Evolutionary conservation across 1,284 basidiomycete genomes (phyloP), one percentile per base, ranked within the genome.

Genomic region (Blastosporella zonata): DNA sequence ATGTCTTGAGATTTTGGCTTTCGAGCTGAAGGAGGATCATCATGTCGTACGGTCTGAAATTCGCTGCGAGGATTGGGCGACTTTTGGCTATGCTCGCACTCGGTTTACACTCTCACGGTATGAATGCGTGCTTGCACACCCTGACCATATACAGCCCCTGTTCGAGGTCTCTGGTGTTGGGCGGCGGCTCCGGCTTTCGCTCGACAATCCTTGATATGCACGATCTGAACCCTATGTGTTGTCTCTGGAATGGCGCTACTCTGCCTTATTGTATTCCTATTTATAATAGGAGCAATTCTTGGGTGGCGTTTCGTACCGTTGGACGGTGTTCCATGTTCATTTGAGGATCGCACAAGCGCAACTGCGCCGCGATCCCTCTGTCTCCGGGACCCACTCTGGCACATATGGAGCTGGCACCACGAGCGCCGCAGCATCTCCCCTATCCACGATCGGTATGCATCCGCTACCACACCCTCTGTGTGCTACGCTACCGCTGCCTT

Each of bases 1-100:
- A 47, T 51, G 49, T 55, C 60, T 52, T 0, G 65, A 65, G 67
- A 69, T 58, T 53, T 56, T 55, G 53, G 39, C 50, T 47, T 53
- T 58, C 54, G 50, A 53, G 54, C 36, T 45, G 55, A 59, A 43
- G 55, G 56, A 58, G 57, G 60, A 57, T 53, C 47, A 55, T 53
- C 55, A 23, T 22, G 46, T 27, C 47, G 50, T 38, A 54, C 20
- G 51, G 56, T 60, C 67, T 70, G 67, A 67, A 69, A 68, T 36
- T 69, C 60, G 64, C 59, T 56, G 66, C 60, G 67, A 64, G 68
- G 67, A 66, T 59, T 52, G 67, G 67, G 67, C 62, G 46, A 40
- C 39, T 21, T 46, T 25, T 43, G 47, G n/a, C 21, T 49, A 21
- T 46, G 39, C 37, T 47, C 25, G 25, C 43, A 40, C 18, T 31